Base-by-base conservation (phyloP, 257 asterid species). In the Catharanthus roseus region DNA sequence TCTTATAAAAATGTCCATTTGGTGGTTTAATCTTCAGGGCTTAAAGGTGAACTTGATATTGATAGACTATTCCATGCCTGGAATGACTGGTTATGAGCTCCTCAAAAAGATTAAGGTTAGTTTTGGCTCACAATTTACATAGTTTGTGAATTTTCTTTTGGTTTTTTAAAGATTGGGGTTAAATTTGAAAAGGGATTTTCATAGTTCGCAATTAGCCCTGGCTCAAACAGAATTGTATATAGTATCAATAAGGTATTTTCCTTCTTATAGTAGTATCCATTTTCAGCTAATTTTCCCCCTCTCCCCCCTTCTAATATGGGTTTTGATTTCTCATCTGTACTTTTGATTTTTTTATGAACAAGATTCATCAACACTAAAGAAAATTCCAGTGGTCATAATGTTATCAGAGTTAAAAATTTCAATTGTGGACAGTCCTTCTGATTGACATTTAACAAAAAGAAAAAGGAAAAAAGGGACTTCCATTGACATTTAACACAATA, bases 41-140 rank as follows among this genome's bases (percentile, higher is more conserved):
- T 65, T 90, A 90, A 90, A 92, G 90, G 91, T 92, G 51, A 90
- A 90, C 85, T 82, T 90, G 75, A 86, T 90, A 65, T 74, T 92
- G 77, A 88, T 96, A 6, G 97, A 92, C 75, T 92, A 92, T 67
- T 92, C 97, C n/a, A 92, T 92, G 98, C 98, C 98, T 82, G 98
- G 91, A 67, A 92, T 92, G 98, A 90, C 97, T 38, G 98, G 98
- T 44, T 92, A 84, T 83, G 98, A 92, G 41, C 97, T 92, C 47
- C 96, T 92, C 11, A 89, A 92, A 74, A 88, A 78, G 89, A 88
- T 92, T 5, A 92, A 92, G 98, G 97, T 88, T 63, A 9, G 87
- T 82, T 9, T 26, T 10, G 29, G 16, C 13, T 10, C 18, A n/a
- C 2, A 16, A 3, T 70, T 15, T 65, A 16, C n/a, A n/a, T 65